Base-by-base conservation (phyloP, 2,329 filamentous ascomycete species). In the Beauveria bassiana region DNA sequence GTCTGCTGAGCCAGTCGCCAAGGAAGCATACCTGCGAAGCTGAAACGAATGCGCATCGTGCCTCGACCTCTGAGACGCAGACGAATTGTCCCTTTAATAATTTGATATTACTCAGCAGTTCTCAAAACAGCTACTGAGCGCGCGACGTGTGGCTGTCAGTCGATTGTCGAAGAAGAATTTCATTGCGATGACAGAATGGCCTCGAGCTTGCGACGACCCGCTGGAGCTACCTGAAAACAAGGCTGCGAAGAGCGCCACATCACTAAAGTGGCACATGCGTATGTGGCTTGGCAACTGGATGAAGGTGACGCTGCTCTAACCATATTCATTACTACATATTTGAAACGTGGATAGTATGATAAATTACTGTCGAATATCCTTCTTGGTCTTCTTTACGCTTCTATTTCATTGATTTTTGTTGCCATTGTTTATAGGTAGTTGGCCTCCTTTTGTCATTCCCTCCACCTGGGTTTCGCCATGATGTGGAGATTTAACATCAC, bases 11-110 rank as follows among this genome's bases (percentile, higher is more conserved):
- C 34, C 18, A 22, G 8, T 22, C n/a, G 52, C 18, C 28, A 49
- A 26, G 42, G 20, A 24, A 49, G 46, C 85, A 70, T 79, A 95
- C 93, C 90, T 78, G 91, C 91, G 72, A 96, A 96, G 61, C 90
- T 89, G 69, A 92, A 84, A 71, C 93, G 86, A 78, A 97, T 91
- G 75, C 90, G 89, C 89, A 96, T 95, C 61, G 67, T 54, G 42
- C 28, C 8, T 28, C 5, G 2, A 8, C 38, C 16, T 34, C 40
- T 22, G 20, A 9, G 10, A n/a, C 10, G 18, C 24, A 22, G 18
- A 22, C 20, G 34, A 9, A 4, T 16, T 20, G 12, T 31, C 9
- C 2, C 5, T 28, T 24, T 20, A 5, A 24, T 42, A 26, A 38
- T 46, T 5, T 18, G 12, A 45, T 4, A 22, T 14, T 4, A 3